Evolutionary conservation across 441 rosid genomes (phyloP).

Genomic region (Adansonia gregorii): DNA sequence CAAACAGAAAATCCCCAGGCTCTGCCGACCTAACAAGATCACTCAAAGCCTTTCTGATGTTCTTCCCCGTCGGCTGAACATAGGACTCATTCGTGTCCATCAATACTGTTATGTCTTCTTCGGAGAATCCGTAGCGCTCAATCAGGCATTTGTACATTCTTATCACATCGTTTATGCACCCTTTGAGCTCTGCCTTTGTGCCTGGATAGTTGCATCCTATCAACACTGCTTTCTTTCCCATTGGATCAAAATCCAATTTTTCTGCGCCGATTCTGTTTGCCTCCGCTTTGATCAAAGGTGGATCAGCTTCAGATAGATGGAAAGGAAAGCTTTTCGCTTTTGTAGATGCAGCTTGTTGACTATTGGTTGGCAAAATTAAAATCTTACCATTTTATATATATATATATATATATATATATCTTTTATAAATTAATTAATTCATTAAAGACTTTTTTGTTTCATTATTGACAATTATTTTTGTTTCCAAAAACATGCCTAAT

Average conservation of each 20-base stretch:
- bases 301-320: conserved; percentile 17
- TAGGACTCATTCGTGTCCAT: conserved; percentile 73
- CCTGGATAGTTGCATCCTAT: conserved; percentile 91
- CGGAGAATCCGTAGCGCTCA: conserved; percentile 70
- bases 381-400: not conserved
- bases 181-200: conserved; percentile 83
- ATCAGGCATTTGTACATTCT: conserved; percentile 68
- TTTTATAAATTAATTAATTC: not conserved
- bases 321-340: not conserved
- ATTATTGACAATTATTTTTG: no score
- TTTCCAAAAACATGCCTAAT: no score
- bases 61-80: conserved; percentile 74
- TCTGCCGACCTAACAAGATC: conserved; percentile 61
- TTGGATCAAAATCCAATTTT: conserved; percentile 7
- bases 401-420: not conserved
- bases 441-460: not conserved
- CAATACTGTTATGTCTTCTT: conserved; percentile 65
- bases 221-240: conserved; percentile 78
- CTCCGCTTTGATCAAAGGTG: not conserved
- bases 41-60: conserved; percentile 62
- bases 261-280: not conserved
- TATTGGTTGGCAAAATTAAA: not conserved
- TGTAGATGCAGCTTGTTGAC: conserved; percentile 1
- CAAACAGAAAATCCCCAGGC: conserved; percentile 67
- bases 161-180: conserved; percentile 88